A percentile compares a stretch with the other conserved stretches of the same genome.
phyloP scores from a whole-genome alignment of 1,284 basidiomycete genomes.

The Volvariella volvacea region DNA sequence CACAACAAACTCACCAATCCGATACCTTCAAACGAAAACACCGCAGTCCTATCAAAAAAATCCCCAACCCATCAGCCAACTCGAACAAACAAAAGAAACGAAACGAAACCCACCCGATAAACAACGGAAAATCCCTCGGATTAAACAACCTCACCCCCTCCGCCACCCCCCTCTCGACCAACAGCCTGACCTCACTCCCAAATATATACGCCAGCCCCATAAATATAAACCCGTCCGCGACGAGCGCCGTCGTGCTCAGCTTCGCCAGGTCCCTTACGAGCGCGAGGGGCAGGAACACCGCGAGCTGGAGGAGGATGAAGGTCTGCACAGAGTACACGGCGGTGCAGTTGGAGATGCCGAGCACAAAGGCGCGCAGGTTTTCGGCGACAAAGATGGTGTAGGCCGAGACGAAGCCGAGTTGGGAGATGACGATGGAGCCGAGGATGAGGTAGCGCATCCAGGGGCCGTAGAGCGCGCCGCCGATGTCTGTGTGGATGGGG shows the following conservation, averaged over 20 bases:
- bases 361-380: constrained; percentile 84
- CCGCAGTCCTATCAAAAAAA: constrained; percentile 67
- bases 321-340: constrained; percentile 66
- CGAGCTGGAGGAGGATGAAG: constrained; percentile 80
- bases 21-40: constrained; percentile 98
- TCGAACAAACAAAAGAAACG: neutral
- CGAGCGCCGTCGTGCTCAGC: constrained; percentile 85
- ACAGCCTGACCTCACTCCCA: constrained; percentile 67
- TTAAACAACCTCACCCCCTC: constrained; percentile 83
- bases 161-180: constrained; percentile 67
- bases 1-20: constrained; percentile 64
- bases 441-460: constrained; percentile 92
- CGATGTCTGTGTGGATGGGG: constrained; percentile 65
- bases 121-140: constrained; percentile 79
- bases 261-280: constrained; percentile 89
- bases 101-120: constrained; percentile 69
- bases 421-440: constrained; percentile 83
- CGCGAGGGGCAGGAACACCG: constrained; percentile 84
- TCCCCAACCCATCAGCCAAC: neutral
- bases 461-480: constrained; percentile 86
- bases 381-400: constrained; percentile 97
- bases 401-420: constrained; percentile 84
- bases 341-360: constrained; percentile 79
- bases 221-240: constrained; percentile 95
- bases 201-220: constrained; percentile 86